Evolutionary conservation across 495 filamentous ascomycete genomes (phyloP), one percentile per base, ranked within the genome.

Genomic region (Trichoderma parareesei): DNA sequence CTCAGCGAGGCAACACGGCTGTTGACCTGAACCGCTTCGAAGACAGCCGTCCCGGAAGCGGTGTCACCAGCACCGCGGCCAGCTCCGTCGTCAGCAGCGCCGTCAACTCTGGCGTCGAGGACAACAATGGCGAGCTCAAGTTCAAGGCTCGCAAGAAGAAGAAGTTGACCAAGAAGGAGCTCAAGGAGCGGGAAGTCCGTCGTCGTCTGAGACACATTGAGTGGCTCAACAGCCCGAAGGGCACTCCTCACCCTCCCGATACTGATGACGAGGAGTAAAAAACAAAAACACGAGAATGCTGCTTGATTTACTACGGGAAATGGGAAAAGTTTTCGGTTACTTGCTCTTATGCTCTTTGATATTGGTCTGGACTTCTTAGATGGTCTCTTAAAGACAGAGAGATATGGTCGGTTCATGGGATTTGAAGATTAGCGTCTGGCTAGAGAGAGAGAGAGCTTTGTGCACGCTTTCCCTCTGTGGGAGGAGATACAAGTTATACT

Each of bases 151-250:
- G 78, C 71, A 92, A 93, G 82, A 97, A 96, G 89, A 97, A 93
- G 87, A 98, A 98, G 90, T 82, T 96, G 85, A 98, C 94, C 61
- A 88, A 93, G 78, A 90, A 89, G 75, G 93, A 98, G 78, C 67
- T 91, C 71, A 98, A 98, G 83, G 94, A 98, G 69, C 82, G 89
- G 3, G 95, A 98, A 75, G 88, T 88, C 38, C 82, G 94, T 67
- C 84, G 93, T 65, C 81, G 93, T 73, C 79, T 98, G 77, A 89
- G 94, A 73, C 91, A 98, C 75, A 93, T 98, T 67, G 93, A 98
- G 76, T 98, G 95, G 93, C 77, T 89, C 66, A 92, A 88, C 72
- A 85, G 80, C 68, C 83, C 86, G 69, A 87, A 89, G 82, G 89
- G 90, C 8, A 94, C 90, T 5, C 90, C 90, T 18, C 85, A 89